These are phyloP conservation scores for Talaromyces piceae DNA, from an alignment of 2,329 filamentous ascomycete genomes.

Conservation along the genomic window DNA sequence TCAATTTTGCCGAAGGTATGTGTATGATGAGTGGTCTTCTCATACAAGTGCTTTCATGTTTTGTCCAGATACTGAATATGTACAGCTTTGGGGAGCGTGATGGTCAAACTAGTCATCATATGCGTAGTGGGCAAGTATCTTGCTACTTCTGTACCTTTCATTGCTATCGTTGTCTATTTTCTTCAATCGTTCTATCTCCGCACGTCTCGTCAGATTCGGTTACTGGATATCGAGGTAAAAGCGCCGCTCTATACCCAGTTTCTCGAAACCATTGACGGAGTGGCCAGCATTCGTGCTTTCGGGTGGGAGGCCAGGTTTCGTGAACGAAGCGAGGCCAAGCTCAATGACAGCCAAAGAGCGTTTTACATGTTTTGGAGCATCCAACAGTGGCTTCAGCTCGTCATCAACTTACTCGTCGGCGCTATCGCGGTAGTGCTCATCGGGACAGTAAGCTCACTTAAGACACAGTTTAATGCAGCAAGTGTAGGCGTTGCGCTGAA, in stretches of 20 bases:
- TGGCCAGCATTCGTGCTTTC: conserved; percentile 51
- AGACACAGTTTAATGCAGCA: conserved; percentile 38
- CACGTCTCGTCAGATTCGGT: conserved; percentile 53
- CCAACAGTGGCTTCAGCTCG: conserved; percentile 51
- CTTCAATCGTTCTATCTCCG: conserved; percentile 53
- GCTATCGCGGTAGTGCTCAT: conserved; percentile 43
- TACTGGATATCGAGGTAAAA: conserved; percentile 56
- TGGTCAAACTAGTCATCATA: conserved; percentile 45
- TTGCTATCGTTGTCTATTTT: conserved; percentile 40
- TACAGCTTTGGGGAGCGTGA: conserved; percentile 14
- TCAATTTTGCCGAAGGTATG: conserved; percentile 2
- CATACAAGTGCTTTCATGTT: background rate
- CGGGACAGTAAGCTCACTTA: conserved; percentile 39
- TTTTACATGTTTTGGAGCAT: conserved; percentile 52
- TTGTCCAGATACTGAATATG: background rate
- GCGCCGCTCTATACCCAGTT: conserved; percentile 53
- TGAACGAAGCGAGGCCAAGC: conserved; percentile 39
- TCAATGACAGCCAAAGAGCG: conserved; percentile 50
- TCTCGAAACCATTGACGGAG: conserved; percentile 48
- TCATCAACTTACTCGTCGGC: conserved; percentile 45
- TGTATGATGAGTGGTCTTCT: background rate
- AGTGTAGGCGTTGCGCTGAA: conserved; percentile 47
- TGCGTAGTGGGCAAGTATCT: conserved; percentile 42
- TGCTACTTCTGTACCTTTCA: conserved; percentile 43
- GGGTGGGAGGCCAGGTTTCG: conserved; percentile 41